phyloP scores from a whole-genome alignment of 768 basidiomycete species.

The Macrolepiota fuliginosa region DNA sequence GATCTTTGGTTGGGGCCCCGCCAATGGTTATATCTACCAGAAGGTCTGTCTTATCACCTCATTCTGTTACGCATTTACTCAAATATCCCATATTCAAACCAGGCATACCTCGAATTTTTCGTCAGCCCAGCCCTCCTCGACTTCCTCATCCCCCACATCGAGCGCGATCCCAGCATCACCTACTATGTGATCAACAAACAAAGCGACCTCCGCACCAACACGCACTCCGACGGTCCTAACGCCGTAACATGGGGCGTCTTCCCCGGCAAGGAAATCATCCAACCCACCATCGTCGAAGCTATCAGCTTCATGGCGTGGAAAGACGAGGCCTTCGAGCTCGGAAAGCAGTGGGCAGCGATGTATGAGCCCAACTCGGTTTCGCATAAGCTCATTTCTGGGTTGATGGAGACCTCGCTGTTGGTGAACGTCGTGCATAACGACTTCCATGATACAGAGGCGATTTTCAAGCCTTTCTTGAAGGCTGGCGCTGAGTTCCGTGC shows the following conservation, averaged over 20 bases:
- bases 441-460: conserved; percentile 80
- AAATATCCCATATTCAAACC: conserved; percentile 8
- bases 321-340: conserved; percentile 95
- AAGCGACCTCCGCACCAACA: conserved; percentile 94
- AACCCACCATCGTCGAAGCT: conserved; percentile 95
- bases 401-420: conserved; percentile 82
- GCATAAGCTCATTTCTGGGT: conserved; percentile 67
- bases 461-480: conserved; percentile 85
- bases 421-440: conserved; percentile 98
- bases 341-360: conserved; percentile 84
- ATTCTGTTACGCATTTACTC: neutral
- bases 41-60: conserved; percentile 50
- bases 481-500: conserved; percentile 63
- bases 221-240: conserved; percentile 91
- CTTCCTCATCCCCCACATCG: conserved; percentile 75
- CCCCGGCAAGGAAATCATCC: conserved; percentile 94
- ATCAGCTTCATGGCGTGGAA: conserved; percentile 99
- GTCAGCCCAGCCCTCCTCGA: conserved; percentile 73
- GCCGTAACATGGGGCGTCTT: conserved; percentile 99
- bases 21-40: conserved; percentile 93
- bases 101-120: conserved; percentile 98
- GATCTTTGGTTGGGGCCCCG: conserved; percentile 90
- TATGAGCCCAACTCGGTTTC: conserved; percentile 79
- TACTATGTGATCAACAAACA: conserved; percentile 98
- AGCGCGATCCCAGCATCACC: conserved; percentile 84